A percentile compares a stretch with the other conserved stretches of the same genome.
Evolutionary conservation across 176 grass and related monocot species (phyloP).

Genomic region (Alloteropsis semialata): DNA sequence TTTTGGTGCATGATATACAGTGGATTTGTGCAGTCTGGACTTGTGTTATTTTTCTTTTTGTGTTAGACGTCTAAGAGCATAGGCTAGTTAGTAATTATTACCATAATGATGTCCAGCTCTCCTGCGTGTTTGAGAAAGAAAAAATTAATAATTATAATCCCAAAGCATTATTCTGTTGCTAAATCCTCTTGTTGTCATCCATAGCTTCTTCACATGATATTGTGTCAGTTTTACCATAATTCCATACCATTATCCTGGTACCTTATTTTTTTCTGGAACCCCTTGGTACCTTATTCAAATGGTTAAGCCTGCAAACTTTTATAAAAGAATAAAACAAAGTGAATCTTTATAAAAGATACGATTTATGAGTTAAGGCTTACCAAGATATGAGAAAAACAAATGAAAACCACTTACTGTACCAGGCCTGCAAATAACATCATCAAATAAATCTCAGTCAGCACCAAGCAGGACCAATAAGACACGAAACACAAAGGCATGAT

Average conservation of each 20-base stretch:
- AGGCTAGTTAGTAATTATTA: not conserved
- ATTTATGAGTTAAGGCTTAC: not conserved
- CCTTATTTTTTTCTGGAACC: no score
- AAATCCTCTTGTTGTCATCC: not conserved
- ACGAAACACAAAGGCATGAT: not conserved
- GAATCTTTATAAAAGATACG: not conserved
- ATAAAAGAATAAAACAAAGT: not conserved
- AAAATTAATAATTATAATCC: not conserved
- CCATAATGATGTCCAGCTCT: not conserved
- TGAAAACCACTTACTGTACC: not conserved
- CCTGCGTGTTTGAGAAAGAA: not conserved
- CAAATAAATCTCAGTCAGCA: not conserved
- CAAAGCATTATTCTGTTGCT: not conserved
- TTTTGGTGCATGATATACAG: not conserved
- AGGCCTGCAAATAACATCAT: not conserved
- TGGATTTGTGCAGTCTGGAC: not conserved
- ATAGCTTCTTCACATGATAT: not conserved
- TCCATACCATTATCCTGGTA: not conserved
- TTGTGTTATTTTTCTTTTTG: not conserved
- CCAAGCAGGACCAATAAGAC: not conserved
- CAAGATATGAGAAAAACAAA: not conserved
- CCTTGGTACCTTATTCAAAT: not conserved
- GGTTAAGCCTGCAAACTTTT: not conserved
- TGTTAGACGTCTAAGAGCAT: not conserved
- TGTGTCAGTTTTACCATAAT: not conserved